Percentiles rank a stretch among this genome's conserved stretches.
Evolutionary conservation across 2,329 filamentous ascomycete genomes (phyloP).

Genomic region (Graphilbum fragrans): DNA sequence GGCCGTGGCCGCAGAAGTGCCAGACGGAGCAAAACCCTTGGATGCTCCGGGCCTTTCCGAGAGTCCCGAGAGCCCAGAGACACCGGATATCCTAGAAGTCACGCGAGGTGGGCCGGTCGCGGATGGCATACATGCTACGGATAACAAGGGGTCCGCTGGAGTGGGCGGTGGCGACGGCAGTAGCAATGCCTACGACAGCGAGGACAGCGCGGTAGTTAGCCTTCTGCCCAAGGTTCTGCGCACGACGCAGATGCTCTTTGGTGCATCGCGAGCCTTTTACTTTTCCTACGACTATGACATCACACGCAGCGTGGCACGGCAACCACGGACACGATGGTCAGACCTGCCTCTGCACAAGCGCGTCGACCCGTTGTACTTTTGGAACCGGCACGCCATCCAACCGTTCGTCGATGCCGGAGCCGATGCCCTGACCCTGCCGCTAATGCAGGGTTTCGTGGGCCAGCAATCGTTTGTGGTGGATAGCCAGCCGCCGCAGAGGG

Average conservation of each 20-base stretch:
- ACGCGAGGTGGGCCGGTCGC: too few species aligned
- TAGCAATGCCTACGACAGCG: conserved; percentile 12
- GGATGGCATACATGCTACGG: too few species aligned
- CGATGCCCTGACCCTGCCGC: conserved; percentile 59
- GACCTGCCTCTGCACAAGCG: conserved; percentile 53
- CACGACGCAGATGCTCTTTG: conserved; percentile 75
- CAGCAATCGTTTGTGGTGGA: conserved; percentile 72
- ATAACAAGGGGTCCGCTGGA: neutral
- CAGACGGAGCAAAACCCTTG: conserved; percentile 16
- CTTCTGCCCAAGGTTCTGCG: conserved; percentile 75
- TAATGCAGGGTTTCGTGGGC: conserved; percentile 92
- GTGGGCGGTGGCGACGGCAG: too few species aligned
- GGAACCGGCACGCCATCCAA: conserved; percentile 67
- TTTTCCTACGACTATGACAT: conserved; percentile 94
- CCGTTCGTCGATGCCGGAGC: conserved; percentile 66
- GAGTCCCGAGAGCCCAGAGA: too few species aligned
- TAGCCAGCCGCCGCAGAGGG: conserved; percentile 38
- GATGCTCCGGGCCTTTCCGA: neutral
- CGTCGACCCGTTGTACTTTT: conserved; percentile 76
- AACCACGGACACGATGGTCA: conserved; percentile 19
- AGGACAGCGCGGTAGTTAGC: conserved; percentile 28
- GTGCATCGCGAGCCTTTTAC: conserved; percentile 74
- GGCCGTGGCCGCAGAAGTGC: conserved; percentile 21
- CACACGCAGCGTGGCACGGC: conserved; percentile 49
- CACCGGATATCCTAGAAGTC: too few species aligned